These are phyloP conservation scores for Alternaria angustiovoidea DNA, from an alignment of 2,329 filamentous ascomycete genomes.

Conservation along the genomic window DNA sequence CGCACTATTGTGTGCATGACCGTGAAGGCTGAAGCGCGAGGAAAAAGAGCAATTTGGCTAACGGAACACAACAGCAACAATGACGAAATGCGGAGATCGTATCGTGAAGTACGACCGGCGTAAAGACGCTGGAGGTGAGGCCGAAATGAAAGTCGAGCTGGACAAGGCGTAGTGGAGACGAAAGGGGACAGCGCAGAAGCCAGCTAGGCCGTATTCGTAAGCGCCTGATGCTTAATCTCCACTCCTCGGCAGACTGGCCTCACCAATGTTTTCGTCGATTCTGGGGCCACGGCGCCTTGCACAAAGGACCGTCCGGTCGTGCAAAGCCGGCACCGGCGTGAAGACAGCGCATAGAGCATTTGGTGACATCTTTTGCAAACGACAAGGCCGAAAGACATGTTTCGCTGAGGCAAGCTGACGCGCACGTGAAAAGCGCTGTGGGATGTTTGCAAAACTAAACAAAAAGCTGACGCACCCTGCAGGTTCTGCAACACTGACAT, in stretches of 20 bases:
- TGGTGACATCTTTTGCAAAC: conserved; percentile 2
- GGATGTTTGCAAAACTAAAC: conserved; percentile 20
- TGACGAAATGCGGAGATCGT: conserved; percentile 15
- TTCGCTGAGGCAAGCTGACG: conserved; percentile 9
- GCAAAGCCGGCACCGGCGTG: conserved; percentile 14
- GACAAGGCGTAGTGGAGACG: conserved; percentile 14
- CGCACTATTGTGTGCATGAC: conserved; percentile 2
- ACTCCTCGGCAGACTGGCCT: conserved; percentile 18
- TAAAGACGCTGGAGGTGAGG: conserved; percentile 17
- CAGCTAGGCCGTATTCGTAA: conserved; percentile 19
- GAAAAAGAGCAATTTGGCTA: conserved; percentile 2
- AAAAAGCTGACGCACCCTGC: conserved; percentile 22
- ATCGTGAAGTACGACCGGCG: conserved; percentile 11
- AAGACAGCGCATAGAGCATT: conserved; percentile 3
- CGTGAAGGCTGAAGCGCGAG: conserved; percentile 7
- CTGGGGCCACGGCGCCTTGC: conserved; percentile 14
- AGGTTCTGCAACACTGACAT: conserved; percentile 32
- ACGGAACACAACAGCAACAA: not conserved
- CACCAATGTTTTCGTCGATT: conserved; percentile 25
- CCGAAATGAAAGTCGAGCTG: conserved; percentile 35
- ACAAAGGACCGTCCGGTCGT: conserved; percentile 13
- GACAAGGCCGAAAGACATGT: conserved; percentile 5
- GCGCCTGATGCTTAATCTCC: conserved; percentile 30
- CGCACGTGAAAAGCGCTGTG: conserved; percentile 16
- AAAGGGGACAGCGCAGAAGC: conserved; percentile 13